Evolutionary conservation across 768 basidiomycete species (phyloP).

Genomic region (Erythrobasidium yunnanense): DNA sequence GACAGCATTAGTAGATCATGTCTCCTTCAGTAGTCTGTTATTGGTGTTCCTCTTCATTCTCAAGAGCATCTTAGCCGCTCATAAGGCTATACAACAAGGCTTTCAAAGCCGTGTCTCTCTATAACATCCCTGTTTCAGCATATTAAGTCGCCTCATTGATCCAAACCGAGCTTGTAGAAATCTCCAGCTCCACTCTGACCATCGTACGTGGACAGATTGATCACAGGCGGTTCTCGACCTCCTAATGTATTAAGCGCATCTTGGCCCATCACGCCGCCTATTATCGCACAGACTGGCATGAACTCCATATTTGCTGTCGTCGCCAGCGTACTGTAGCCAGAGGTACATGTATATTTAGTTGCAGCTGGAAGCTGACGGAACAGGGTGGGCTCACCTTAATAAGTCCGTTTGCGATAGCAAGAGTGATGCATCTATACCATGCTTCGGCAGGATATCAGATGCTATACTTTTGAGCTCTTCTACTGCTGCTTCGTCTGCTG

Average conservation of each 20-base stretch:
- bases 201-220: conserved; percentile 48
- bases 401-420: conserved; percentile 50
- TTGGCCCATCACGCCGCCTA: conserved; percentile 88
- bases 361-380: no score
- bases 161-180: conserved; percentile 18
- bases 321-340: conserved; percentile 53
- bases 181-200: conserved; percentile 18
- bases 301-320: conserved; percentile 70
- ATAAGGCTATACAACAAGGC: no score
- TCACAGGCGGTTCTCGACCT: conserved; percentile 80
- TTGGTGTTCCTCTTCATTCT: no score
- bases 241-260: conserved; percentile 85
- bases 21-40: no score
- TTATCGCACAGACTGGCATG: conserved; percentile 82
- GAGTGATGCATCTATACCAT: conserved; percentile 8
- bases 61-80: no score
- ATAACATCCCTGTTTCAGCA: no score
- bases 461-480: conserved; percentile 26
- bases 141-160: no score
- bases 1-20: no score
- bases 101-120: no score
- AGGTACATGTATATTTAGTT: conserved; percentile 11
- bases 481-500: conserved; percentile 31
- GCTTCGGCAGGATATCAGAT: conserved; percentile 14
- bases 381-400: conserved; percentile 41